phyloP scores from a whole-genome alignment of 1,284 basidiomycete species.

The Microbotryum violaceum region DNA sequence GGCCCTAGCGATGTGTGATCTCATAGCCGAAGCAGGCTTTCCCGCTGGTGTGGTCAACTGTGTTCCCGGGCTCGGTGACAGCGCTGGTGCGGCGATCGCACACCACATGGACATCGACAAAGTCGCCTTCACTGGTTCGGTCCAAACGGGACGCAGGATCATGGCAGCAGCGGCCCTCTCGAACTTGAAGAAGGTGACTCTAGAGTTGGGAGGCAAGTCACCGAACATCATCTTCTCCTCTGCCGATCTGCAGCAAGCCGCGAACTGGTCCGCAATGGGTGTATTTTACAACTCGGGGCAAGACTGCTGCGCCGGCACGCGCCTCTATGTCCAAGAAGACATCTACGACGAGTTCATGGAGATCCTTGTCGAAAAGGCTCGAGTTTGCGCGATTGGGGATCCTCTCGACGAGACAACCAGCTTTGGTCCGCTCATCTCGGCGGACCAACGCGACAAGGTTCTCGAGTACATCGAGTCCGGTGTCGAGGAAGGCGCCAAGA shows the following conservation, averaged over 20 bases:
- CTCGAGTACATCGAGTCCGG: conserved; percentile 82
- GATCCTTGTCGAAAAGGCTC: conserved; percentile 59
- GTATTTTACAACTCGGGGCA: conserved; percentile 26
- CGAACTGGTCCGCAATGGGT: conserved; percentile 32
- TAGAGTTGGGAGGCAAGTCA: conserved; percentile 43
- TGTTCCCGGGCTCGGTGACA: conserved; percentile 37
- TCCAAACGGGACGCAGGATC: conserved; percentile 40
- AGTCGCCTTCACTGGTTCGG: conserved; percentile 38
- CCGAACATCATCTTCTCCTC: conserved; percentile 36
- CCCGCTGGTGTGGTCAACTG: conserved; percentile 38
- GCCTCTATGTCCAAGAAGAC: conserved; percentile 28
- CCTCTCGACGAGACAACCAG: conserved; percentile 54
- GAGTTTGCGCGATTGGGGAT: conserved; percentile 64
- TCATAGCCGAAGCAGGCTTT: conserved; percentile 33
- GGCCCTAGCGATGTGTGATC: conserved; percentile 30
- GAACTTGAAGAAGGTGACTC: conserved; percentile 41
- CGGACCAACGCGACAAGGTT: conserved; percentile 73
- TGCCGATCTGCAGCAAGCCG: conserved; percentile 34
- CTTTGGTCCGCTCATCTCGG: conserved; percentile 60
- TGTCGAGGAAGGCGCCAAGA: conserved; percentile 71
- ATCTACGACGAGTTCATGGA: conserved; percentile 74
- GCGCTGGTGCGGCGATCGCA: conserved; percentile 37
- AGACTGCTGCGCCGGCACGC: conserved; percentile 32
- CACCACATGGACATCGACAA: conserved; percentile 39
- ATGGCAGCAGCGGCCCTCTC: conserved; percentile 38